phyloP scores from a whole-genome alignment of 1,284 basidiomycete species.

The Tilletia horrida region DNA sequence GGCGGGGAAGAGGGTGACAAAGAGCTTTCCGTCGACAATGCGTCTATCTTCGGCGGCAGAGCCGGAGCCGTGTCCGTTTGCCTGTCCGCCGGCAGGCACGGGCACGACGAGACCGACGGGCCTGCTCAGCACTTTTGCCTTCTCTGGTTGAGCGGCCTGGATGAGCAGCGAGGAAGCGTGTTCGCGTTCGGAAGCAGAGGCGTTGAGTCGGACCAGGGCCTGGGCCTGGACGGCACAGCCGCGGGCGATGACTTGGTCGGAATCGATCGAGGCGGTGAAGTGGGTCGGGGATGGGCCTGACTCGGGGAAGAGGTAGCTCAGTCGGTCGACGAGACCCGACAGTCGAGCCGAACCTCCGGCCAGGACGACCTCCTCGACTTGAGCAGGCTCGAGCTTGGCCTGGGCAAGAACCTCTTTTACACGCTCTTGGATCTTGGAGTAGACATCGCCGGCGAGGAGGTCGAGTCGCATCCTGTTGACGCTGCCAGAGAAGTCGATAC shows the following conservation, averaged over 20 bases:
- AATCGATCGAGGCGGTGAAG: slow-evolving; percentile 67
- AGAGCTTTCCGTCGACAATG: slow-evolving; percentile 57
- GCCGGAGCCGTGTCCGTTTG: too few relatives aligned
- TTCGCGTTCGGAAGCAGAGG: slow-evolving; percentile 37
- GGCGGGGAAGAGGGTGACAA: slow-evolving; percentile 54
- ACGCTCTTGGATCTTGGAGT: slow-evolving; percentile 67
- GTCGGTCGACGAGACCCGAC: slow-evolving; percentile 74
- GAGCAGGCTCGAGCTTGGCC: slow-evolving; percentile 69
- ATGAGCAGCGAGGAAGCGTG: slow-evolving; percentile 36
- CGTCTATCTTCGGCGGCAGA: slow-evolving; percentile 53
- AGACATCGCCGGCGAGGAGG: slow-evolving; percentile 73
- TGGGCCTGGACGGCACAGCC: slow-evolving; percentile 82
- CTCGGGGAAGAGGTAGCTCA: slow-evolving; percentile 70
- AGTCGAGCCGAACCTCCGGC: slow-evolving; percentile 83
- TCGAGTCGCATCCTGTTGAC: slow-evolving; percentile 94
- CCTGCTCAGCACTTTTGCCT: neutral
- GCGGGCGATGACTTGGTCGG: slow-evolving; percentile 81
- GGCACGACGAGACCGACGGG: slow-evolving; percentile 75
- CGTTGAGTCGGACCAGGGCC: slow-evolving; percentile 38
- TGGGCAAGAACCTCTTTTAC: slow-evolving; percentile 65
- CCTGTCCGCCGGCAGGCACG: slow-evolving; percentile 55
- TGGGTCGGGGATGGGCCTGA: slow-evolving; percentile 62
- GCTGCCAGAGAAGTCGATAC: slow-evolving; percentile 83
- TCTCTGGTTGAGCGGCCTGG: slow-evolving; percentile 53
- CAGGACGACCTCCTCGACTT: slow-evolving; percentile 85